Conservation (phyloP, 768 basidiomycete species). For the Crassisporium funariophilum region DNA sequence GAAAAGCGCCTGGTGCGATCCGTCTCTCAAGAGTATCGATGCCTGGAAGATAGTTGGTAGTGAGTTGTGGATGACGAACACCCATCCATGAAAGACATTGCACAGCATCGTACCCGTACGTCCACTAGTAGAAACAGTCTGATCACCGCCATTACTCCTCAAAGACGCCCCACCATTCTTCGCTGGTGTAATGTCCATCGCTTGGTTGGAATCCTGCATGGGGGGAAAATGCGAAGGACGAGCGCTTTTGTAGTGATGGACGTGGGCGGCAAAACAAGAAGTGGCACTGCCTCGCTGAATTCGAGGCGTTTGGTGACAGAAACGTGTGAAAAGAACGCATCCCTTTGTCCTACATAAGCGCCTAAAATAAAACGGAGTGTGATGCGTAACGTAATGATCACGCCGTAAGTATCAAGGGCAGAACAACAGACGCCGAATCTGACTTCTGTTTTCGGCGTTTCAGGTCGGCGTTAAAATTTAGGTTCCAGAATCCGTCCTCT, state of each 20-base stretch:
- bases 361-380: conserved; percentile 15
- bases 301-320: too few species aligned
- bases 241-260: conserved; percentile 21
- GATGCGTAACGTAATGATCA: too few species aligned
- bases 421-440: too few species aligned
- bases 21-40: conserved; percentile 28
- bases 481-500: too few species aligned
- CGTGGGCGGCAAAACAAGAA: conserved; percentile 8
- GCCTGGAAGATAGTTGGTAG: conserved; percentile 11
- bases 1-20: conserved; percentile 28
- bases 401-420: too few species aligned
- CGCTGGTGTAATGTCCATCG: conserved; percentile 5
- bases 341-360: too few species aligned
- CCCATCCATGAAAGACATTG: neutral
- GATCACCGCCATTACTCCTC: conserved; percentile 9
- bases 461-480: too few species aligned
- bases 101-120: conserved; percentile 18
- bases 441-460: too few species aligned
- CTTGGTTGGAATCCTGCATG: conserved; percentile 9
- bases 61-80: neutral
- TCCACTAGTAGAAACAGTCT: conserved; percentile 19
- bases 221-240: conserved; percentile 1
- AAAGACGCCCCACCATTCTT: conserved; percentile 8
- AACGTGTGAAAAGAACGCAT: too few species aligned
- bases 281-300: conserved; percentile 8